phyloP scores from a whole-genome alignment of 1,284 basidiomycete genomes.

The Melampsora larici-populina region DNA sequence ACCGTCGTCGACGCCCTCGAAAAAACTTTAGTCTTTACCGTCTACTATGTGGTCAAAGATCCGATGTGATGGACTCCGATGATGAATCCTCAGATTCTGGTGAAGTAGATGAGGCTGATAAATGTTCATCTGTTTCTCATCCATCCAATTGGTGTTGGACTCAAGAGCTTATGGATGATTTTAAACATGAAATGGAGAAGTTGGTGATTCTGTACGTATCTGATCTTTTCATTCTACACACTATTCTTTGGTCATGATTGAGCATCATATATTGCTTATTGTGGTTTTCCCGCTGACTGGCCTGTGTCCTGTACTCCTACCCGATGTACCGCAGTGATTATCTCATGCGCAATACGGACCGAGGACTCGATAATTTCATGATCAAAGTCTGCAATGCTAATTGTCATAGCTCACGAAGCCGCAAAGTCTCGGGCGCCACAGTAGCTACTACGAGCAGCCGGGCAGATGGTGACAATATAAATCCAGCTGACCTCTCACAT shows the following conservation, averaged over 20 bases:
- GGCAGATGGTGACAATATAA: slow-evolving; percentile 25
- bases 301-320: neutral
- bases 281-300: neutral
- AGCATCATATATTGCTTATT: neutral
- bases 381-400: slow-evolving; percentile 46
- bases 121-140: slow-evolving; percentile 52
- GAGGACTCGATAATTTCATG: slow-evolving; percentile 56
- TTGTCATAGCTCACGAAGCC: slow-evolving; percentile 23
- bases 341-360: slow-evolving; percentile 75
- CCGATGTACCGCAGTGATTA: slow-evolving; percentile 61
- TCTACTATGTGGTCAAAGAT: slow-evolving; percentile 72
- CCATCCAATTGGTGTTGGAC: slow-evolving; percentile 64
- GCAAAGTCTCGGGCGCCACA: slow-evolving; percentile 18
- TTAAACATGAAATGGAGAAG: slow-evolving; percentile 83
- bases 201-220: slow-evolving; percentile 67
- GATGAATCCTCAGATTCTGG: slow-evolving; percentile 70
- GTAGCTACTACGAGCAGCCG: slow-evolving; percentile 41
- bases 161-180: slow-evolving; percentile 68
- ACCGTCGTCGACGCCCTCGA: slow-evolving; percentile 45
- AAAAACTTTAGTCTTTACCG: slow-evolving; percentile 45
- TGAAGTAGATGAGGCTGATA: slow-evolving; percentile 48
- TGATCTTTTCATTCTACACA: too few species aligned
- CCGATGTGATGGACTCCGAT: slow-evolving; percentile 65
- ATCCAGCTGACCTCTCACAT: slow-evolving; percentile 15
- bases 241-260: too few species aligned